Percentiles rank a stretch among this genome's conserved stretches.
Evolutionary conservation across 352 stramenopile species (phyloP).

Genomic region (Globisporangium radiosum): DNA sequence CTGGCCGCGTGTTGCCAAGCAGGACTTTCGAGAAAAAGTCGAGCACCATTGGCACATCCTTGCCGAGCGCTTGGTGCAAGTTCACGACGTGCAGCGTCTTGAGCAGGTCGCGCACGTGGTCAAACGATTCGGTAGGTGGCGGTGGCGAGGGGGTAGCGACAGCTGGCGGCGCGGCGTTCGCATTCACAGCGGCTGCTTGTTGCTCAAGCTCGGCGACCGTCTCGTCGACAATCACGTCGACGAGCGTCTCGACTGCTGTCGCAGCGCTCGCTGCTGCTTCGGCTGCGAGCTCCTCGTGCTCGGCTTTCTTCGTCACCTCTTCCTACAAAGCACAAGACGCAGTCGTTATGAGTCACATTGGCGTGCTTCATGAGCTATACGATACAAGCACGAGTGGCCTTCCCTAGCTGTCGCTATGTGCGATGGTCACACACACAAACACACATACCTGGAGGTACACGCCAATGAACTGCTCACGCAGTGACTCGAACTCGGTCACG

Average conservation of each 20-base stretch:
- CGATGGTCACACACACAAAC: not conserved
- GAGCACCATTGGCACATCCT: constrained; percentile 75
- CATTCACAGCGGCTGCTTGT: constrained; percentile 2
- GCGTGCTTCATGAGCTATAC: no score
- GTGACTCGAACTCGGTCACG: constrained; percentile 58
- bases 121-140: constrained; percentile 25
- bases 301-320: constrained; percentile 27
- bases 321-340: constrained; percentile 17
- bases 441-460: constrained; percentile 33
- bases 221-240: constrained; percentile 4
- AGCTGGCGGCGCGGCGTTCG: constrained; percentile 8
- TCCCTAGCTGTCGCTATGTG: no score
- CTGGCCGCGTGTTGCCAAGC: constrained; percentile 71
- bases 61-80: constrained; percentile 55
- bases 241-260: constrained; percentile 9
- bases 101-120: constrained; percentile 56
- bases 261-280: constrained; percentile 7
- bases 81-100: constrained; percentile 79
- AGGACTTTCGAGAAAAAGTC: constrained; percentile 84
- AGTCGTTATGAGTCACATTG: not conserved
- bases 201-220: not conserved
- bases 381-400: no score
- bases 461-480: constrained; percentile 73
- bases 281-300: constrained; percentile 8
- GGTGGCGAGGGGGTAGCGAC: not conserved